Conservation (phyloP, 2,329 filamentous ascomycete species). For the Cladosporium sp. region DNA sequence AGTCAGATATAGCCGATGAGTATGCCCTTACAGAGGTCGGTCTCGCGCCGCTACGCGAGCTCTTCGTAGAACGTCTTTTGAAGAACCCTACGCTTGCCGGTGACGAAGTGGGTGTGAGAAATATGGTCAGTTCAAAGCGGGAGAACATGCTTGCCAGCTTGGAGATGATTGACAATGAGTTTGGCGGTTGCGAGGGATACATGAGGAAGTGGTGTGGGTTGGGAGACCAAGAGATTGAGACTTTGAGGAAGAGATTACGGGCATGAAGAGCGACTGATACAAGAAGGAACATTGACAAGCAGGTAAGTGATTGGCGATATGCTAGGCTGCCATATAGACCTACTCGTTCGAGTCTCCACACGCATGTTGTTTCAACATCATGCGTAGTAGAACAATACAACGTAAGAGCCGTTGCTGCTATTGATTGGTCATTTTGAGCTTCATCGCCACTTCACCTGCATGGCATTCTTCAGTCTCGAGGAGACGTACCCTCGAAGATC, state of each 20-base stretch:
- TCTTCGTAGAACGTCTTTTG: slow-evolving; percentile 51
- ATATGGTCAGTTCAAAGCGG: slow-evolving; percentile 42
- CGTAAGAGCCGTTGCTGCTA: too few species aligned
- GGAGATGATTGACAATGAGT: slow-evolving; percentile 54
- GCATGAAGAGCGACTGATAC: not conserved
- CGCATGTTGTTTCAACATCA: too few species aligned
- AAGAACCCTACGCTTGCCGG: slow-evolving; percentile 48
- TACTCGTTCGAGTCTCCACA: too few species aligned
- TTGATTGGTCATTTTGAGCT: too few species aligned
- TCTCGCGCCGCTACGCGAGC: slow-evolving; percentile 41
- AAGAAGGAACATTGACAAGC: not conserved
- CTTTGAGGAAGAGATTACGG: slow-evolving; percentile 47
- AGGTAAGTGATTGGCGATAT: not conserved
- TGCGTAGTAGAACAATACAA: too few species aligned
- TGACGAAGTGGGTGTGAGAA: slow-evolving; percentile 40
- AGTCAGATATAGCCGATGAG: slow-evolving; percentile 59
- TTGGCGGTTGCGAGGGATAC: slow-evolving; percentile 63
- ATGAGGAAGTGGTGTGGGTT: slow-evolving; percentile 57
- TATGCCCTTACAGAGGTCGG: slow-evolving; percentile 65
- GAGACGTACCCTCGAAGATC: too few species aligned
- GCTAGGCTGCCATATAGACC: too few species aligned
- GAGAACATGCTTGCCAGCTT: slow-evolving; percentile 51
- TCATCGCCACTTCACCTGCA: too few species aligned
- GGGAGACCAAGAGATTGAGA: slow-evolving; percentile 51
- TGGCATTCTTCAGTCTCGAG: too few species aligned